Conservation (phyloP, 2,329 filamentous ascomycete genomes). For the Zopfia rhizophila region DNA sequence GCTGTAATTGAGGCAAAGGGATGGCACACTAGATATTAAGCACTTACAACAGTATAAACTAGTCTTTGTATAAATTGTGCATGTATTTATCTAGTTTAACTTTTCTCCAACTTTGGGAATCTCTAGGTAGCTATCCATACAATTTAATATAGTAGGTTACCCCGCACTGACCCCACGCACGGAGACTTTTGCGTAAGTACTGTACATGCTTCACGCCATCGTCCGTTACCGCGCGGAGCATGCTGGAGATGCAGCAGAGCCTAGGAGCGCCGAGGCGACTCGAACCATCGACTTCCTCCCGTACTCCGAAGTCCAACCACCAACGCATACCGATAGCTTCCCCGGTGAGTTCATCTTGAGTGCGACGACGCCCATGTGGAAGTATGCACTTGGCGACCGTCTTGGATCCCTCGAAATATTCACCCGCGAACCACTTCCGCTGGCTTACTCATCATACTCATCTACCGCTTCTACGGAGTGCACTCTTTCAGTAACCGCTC, state of each 20-base stretch:
- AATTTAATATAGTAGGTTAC: too few relatives aligned
- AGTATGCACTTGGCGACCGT: constrained; percentile 17
- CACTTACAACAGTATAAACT: too few relatives aligned
- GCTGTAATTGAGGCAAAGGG: too few relatives aligned
- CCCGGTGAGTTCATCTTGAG: constrained; percentile 16
- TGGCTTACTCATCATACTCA: constrained; percentile 14
- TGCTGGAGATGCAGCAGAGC: constrained; percentile 2
- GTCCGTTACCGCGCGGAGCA: constrained; percentile 15
- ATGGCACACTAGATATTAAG: too few relatives aligned
- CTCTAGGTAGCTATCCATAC: too few relatives aligned
- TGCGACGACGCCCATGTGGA: constrained; percentile 13
- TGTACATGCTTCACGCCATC: constrained; percentile 11
- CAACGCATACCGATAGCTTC: constrained; percentile 17
- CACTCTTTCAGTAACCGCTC: constrained; percentile 10
- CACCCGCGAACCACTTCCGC: constrained; percentile 15
- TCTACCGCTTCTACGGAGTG: constrained; percentile 10
- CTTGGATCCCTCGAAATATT: constrained; percentile 13
- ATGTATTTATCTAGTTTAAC: too few relatives aligned
- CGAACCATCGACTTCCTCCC: constrained; percentile 13
- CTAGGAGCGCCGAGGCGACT: constrained; percentile 4
- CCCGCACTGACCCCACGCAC: too few relatives aligned
- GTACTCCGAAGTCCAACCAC: constrained; percentile 11
- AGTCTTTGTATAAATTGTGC: too few relatives aligned
- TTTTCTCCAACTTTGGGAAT: too few relatives aligned
- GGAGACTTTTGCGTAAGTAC: too few relatives aligned